Percentiles rank a stretch among this genome's conserved stretches.
Evolutionary conservation across 2,329 filamentous ascomycete species (phyloP).

Genomic region (Ophiocordyceps camponoti-leonardi): DNA sequence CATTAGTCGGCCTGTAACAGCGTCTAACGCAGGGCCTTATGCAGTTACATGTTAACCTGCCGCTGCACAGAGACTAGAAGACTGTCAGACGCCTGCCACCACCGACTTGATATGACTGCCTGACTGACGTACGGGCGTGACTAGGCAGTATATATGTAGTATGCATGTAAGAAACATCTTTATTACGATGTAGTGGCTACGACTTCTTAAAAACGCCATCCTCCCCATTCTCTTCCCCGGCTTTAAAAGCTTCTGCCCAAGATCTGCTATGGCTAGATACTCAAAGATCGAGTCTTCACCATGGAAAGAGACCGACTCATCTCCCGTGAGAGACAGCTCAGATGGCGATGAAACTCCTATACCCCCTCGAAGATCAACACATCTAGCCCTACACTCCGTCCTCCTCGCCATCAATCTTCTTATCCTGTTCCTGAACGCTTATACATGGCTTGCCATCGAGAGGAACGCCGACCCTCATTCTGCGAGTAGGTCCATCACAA

Average conservation of each 20-base stretch:
- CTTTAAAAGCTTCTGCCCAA: neutral
- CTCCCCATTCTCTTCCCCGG: neutral
- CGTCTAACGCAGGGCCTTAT: no score
- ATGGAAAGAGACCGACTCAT: neutral
- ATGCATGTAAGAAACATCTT: no score
- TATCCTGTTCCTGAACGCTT: neutral
- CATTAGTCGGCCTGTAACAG: no score
- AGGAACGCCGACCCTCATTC: neutral
- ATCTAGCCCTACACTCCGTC: neutral
- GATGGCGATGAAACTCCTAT: neutral
- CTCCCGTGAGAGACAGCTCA: neutral
- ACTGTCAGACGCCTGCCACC: no score
- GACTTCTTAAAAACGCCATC: neutral
- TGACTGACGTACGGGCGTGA: no score
- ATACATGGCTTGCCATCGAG: neutral
- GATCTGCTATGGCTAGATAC: neutral
- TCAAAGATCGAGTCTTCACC: neutral
- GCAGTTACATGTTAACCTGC: no score
- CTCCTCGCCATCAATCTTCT: neutral
- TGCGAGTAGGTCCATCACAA: neutral
- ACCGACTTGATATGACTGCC: no score
- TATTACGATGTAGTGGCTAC: no score
- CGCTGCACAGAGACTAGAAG: no score
- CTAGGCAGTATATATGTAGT: no score
- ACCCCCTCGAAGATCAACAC: neutral